These are phyloP conservation scores for Fusarium fujikuroi DNA, from an alignment of 2,329 filamentous ascomycete genomes.

Conservation along the genomic window DNA sequence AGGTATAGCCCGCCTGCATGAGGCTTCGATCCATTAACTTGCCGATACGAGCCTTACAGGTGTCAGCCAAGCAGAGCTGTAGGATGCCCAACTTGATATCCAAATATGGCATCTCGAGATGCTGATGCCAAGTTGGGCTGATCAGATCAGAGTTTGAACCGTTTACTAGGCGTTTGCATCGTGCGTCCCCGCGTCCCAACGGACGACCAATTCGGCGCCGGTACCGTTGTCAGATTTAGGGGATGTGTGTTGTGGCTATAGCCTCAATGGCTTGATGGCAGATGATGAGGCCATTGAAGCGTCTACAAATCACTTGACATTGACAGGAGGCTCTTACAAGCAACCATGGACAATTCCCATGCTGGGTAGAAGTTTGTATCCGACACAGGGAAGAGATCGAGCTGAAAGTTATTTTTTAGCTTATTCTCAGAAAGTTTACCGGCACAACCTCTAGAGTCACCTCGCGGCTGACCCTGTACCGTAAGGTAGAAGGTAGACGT, in stretches of 20 bases:
- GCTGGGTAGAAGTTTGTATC: not conserved
- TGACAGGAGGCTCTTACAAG: not conserved
- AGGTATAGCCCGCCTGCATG: conserved; percentile 21
- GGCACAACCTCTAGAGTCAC: not conserved
- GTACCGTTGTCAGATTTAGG: not conserved
- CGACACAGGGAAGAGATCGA: not conserved
- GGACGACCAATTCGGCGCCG: conserved; percentile 9
- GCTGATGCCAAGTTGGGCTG: conserved; percentile 4
- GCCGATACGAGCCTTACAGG: conserved; percentile 36
- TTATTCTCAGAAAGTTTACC: not conserved
- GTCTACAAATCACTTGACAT: conserved; percentile 5
- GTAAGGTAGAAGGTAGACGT: no score
- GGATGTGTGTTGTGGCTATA: not conserved
- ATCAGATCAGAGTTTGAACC: conserved; percentile 28
- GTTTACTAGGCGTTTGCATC: conserved; percentile 10
- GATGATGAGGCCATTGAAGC: not conserved
- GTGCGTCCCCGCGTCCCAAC: conserved; percentile 10
- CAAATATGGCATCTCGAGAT: conserved; percentile 30
- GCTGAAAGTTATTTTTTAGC: not conserved
- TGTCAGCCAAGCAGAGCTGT: conserved; percentile 14
- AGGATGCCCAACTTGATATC: not conserved
- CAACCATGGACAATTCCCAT: not conserved
- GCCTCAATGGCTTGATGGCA: not conserved
- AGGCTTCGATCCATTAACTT: conserved; percentile 22
- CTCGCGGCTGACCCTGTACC: conserved; percentile 7